phyloP scores from a whole-genome alignment of 176 grass and related monocot species.

The Themeda triandra region DNA sequence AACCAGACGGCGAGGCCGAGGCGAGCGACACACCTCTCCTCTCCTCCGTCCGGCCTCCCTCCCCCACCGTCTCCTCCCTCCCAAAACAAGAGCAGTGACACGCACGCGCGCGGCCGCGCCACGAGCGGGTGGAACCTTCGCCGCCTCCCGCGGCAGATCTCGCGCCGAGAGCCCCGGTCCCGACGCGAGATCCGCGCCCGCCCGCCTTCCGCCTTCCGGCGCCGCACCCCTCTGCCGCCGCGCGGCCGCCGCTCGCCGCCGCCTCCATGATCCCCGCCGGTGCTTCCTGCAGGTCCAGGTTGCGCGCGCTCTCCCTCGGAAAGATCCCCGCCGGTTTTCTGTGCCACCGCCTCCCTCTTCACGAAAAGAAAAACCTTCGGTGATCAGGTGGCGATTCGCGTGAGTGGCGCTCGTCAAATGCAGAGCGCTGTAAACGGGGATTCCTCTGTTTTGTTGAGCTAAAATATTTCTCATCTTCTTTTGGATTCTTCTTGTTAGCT shows the following conservation, averaged over 20 bases:
- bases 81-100: background rate
- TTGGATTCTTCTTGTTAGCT: background rate
- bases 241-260: no score
- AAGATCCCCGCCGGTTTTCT: no score
- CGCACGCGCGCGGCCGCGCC: background rate
- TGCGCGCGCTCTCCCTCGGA: no score
- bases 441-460: no score
- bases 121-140: background rate
- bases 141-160: constrained; percentile 20
- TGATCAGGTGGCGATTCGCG: no score
- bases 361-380: no score
- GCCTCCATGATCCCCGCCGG: no score
- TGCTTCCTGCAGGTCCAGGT: no score
- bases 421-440: background rate
- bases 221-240: background rate
- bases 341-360: no score
- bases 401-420: background rate
- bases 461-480: no score
- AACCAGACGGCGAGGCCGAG: background rate
- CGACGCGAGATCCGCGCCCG: constrained; percentile 20
- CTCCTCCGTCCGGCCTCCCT: background rate
- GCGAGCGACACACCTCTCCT: background rate
- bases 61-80: background rate
- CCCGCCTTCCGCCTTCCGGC: no score
- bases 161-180: constrained; percentile 2